Base-by-base conservation (phyloP, 495 filamentous ascomycete species). In the Glonium stellatum region DNA sequence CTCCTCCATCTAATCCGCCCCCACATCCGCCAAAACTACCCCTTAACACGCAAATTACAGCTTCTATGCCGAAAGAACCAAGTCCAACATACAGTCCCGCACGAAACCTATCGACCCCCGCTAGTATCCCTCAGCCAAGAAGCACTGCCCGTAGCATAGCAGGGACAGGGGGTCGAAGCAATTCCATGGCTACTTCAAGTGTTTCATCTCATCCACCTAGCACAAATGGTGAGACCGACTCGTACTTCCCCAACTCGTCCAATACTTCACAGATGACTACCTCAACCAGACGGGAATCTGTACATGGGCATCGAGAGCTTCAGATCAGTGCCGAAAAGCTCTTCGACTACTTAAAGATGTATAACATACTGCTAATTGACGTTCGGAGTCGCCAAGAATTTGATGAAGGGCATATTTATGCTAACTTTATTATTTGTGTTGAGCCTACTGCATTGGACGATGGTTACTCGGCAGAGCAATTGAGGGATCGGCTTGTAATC, bases 321-420 rank as follows among this genome's bases (percentile, higher is more conserved):
- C 77, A 78, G 37, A 82, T 97, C 15, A 81, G 79, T 4, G 82
- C 84, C 1, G 76, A 85, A 34, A 78, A 84, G 31, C 77, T 98
- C 3, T 76, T 81, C 42, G 77, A 82, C 25, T 87, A 85, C 58
- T 75, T 95, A 55, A 66, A 68, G 39, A 77, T 76, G 55, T 79
- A 81, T 56, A 82, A 79, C 39, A 77, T 96, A 4, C 73, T 99
- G 1, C 61, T 97, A 18, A 87, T 99, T 63, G 93, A 97, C 75
- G 84, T 97, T 50, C 84, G 95, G 23, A 76, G 79, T 61, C 87
- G 93, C 36, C 85, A 88, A 42, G 80, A 88, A 35, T 99, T 87
- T 69, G 90, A 97, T 63, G 76, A 81, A 39, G 93, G 93, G 1
- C 95, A 99, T 66, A 89, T 99, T 44, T 85, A 83, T 75, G 83